Conservation (phyloP, 495 filamentous ascomycete species). For the Aspergillus nanangensis region DNA sequence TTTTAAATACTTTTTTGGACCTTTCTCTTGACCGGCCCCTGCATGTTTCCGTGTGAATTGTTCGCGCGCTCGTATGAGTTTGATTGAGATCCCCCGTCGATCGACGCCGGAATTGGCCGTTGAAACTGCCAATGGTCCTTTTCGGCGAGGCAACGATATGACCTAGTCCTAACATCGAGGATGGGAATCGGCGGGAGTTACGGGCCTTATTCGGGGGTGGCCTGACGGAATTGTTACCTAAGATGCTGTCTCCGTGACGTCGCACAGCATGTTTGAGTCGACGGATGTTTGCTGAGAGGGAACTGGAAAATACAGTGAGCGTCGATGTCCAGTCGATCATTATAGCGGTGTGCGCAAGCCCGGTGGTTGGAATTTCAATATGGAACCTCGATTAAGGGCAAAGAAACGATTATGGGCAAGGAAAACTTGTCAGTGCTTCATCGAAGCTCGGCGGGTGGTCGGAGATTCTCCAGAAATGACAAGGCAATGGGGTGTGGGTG, state of each 20-base stretch:
- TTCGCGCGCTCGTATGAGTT: not conserved
- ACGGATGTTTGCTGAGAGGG: slow-evolving; percentile 1
- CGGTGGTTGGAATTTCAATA: slow-evolving; percentile 5
- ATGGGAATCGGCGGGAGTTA: not conserved
- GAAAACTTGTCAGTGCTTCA: no score
- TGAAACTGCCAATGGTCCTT: not conserved
- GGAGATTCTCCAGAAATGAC: no score
- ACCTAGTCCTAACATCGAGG: not conserved
- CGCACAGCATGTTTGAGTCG: not conserved
- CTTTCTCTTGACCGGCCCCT: not conserved
- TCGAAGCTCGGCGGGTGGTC: no score
- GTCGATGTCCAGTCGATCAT: slow-evolving; percentile 1
- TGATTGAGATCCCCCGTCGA: not conserved
- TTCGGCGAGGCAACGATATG: not conserved
- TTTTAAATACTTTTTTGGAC: not conserved
- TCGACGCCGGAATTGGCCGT: not conserved
- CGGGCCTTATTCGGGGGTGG: no score
- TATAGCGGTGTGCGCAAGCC: slow-evolving; percentile 18
- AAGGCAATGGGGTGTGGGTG: not conserved
- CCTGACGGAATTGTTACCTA: not conserved
- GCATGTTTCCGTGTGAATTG: not conserved
- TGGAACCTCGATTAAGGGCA: not conserved
- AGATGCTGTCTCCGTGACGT: not conserved
- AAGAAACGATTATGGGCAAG: not conserved
- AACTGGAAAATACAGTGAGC: no score